Evolutionary conservation across 2,329 filamentous ascomycete species (phyloP), one percentile per base, ranked within the genome.

Genomic region (Talaromyces atroroseus): DNA sequence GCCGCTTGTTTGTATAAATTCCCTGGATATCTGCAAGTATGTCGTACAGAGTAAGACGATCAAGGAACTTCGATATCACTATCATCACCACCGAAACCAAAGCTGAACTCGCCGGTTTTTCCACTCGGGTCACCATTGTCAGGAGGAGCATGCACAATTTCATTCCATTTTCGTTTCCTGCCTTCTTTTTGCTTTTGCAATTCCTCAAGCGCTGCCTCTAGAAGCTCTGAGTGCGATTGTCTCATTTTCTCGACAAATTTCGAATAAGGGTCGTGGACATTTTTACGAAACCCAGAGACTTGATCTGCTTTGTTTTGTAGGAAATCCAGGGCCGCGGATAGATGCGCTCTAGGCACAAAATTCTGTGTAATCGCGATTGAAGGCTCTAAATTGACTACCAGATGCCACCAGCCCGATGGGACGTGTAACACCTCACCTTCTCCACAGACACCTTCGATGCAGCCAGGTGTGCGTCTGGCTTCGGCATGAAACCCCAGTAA

Each of bases 311-410:
- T 91, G 68, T 96, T 86, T 52, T 82, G 82, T 64, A 97, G 72
- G 64, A 97, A 97, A 1, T 82, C 82, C 52, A 97, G 71, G 0
- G 91, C 91, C 45, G 90, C 84, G 0, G 81, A 77, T 1, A 96
- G 74, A 65, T 92, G 87, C 3, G 84, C 84, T 40, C 74, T 72
- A 0, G 94, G 92, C 12, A 97, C 89, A 68, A 97, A 96, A 69
- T 97, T 97, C 70, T 97, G 92, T 7, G 92, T 97, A 61, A 97
- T 80, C 3, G 92, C 94, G 61, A 97, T 88, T 45, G 89, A 88
- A 12, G 83, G 80, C 63, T 91, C 88, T 1, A 96, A 76, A 67
- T 97, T 97, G 47, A 97, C 86, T 10, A 97, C 94, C 32, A 97
- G 77, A 77, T 97, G 92, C 86, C 94, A 97, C 92, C 92, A 97